Percentiles rank a stretch among this genome's conserved stretches.
Evolutionary conservation across 306 rosid species (phyloP).

Genomic region (Rubus idaeus): DNA sequence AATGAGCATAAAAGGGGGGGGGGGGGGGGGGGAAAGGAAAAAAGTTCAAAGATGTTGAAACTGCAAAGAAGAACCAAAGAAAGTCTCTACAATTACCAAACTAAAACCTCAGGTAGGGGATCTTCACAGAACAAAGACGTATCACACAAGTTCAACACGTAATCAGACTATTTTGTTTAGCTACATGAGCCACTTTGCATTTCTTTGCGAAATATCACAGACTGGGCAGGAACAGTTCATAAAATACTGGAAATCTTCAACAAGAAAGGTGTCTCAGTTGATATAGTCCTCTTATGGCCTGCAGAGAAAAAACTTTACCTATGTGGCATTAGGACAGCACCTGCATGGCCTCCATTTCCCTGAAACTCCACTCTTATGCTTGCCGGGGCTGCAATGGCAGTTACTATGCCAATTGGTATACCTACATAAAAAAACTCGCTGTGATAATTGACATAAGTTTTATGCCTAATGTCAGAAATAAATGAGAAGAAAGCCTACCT

Average conservation of each 20-base stretch:
- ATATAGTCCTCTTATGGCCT: slow-evolving; percentile 3
- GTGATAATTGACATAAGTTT: not conserved
- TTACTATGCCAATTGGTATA: slow-evolving; percentile 75
- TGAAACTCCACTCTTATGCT: slow-evolving; percentile 85
- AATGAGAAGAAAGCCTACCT: slow-evolving; percentile 42
- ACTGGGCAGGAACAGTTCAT: not conserved
- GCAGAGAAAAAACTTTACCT: slow-evolving; percentile 44
- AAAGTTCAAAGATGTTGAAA: not conserved
- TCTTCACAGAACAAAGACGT: not conserved
- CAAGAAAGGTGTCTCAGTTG: not conserved
- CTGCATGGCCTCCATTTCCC: slow-evolving; percentile 96
- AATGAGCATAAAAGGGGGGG: not conserved
- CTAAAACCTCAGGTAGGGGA: not conserved
- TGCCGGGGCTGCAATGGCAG: slow-evolving; percentile 97
- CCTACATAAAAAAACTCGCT: slow-evolving; percentile 44
- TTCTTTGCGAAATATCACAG: not conserved
- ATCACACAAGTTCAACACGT: not conserved
- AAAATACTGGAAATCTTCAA: not conserved
- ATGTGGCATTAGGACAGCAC: slow-evolving; percentile 90
- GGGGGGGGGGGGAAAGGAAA: not conserved
- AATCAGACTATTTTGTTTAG: not conserved
- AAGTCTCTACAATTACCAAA: not conserved
- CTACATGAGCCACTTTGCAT: not conserved
- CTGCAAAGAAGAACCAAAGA: not conserved
- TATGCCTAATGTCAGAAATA: slow-evolving; percentile 18